Evolutionary conservation across 2,329 filamentous ascomycete genomes (phyloP).

Genomic region (Dactylonectria macrodidyma): DNA sequence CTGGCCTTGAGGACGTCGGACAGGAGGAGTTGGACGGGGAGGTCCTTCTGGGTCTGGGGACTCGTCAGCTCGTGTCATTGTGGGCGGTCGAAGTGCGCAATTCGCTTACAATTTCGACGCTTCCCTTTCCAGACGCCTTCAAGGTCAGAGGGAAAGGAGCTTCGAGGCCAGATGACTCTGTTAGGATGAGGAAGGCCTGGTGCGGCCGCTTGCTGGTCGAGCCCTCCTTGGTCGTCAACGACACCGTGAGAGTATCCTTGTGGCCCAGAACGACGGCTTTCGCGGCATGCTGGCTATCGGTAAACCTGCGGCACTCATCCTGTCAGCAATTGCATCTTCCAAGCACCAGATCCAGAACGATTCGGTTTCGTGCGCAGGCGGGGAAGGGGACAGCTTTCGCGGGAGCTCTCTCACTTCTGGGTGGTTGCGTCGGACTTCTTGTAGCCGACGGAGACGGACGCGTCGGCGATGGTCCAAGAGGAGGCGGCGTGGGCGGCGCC

Average conservation of each 20-base stretch:
- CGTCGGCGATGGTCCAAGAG: conserved; percentile 83
- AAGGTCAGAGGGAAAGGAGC: conserved; percentile 87
- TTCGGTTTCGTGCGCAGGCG: background rate
- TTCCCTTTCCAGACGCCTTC: conserved; percentile 90
- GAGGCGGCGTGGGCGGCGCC: conserved; percentile 67
- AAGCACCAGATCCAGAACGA: background rate
- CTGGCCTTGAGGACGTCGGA: conserved; percentile 80
- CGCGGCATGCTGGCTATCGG: conserved; percentile 71
- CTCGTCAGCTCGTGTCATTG: conserved; percentile 46
- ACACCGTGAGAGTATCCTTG: conserved; percentile 84
- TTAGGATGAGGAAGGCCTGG: conserved; percentile 91
- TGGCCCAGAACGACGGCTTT: conserved; percentile 76
- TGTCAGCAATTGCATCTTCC: conserved; percentile 40
- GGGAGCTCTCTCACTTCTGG: conserved; percentile 73
- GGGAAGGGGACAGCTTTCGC: background rate
- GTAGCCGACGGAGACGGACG: conserved; percentile 73
- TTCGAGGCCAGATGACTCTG: conserved; percentile 85
- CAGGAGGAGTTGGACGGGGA: conserved; percentile 85
- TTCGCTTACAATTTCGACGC: conserved; percentile 82
- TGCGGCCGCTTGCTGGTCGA: conserved; percentile 88
- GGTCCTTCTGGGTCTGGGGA: conserved; percentile 85
- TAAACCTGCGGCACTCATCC: conserved; percentile 64
- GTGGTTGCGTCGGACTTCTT: conserved; percentile 76
- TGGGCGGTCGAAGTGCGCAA: background rate
- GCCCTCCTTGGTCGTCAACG: conserved; percentile 85